These are phyloP conservation scores for Zancudomyces culisetae DNA, from an alignment of 371 early-diverging fungal species.

Conservation along the genomic window DNA sequence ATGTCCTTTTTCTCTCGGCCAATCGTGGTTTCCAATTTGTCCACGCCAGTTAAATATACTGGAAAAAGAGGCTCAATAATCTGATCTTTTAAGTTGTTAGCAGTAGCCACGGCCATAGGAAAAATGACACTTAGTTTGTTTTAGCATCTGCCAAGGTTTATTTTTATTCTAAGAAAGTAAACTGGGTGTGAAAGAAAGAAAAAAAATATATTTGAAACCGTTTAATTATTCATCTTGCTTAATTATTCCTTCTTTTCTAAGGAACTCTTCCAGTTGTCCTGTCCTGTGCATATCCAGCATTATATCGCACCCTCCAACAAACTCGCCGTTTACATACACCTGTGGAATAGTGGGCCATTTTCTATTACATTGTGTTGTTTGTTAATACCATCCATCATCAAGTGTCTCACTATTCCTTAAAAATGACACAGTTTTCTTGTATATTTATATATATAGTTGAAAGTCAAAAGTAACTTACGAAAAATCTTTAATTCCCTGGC, in stretches of 20 bases:
- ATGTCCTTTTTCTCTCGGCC: no score
- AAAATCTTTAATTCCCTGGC: conserved; percentile 82
- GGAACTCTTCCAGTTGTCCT: conserved; percentile 18
- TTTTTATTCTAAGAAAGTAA: no score
- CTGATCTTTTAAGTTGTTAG: no score
- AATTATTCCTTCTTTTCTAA: not conserved
- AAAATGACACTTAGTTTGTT: no score
- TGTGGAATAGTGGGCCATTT: conserved; percentile 78
- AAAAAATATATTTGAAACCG: no score
- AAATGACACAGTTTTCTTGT: not conserved
- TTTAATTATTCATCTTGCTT: not conserved
- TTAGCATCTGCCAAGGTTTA: no score
- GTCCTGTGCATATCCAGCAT: conserved; percentile 60
- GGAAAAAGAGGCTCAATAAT: no score
- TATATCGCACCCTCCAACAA: conserved; percentile 90
- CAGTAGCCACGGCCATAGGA: no score
- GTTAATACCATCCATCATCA: not conserved
- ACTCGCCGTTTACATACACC: conserved; percentile 79
- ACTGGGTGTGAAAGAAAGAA: no score
- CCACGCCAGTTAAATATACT: no score
- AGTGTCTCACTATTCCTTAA: not conserved
- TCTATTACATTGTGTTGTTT: conserved; percentile 25
- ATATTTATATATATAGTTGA: not conserved
- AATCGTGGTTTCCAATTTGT: no score
- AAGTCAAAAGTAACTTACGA: not conserved